phyloP scores from a whole-genome alignment of 2,329 filamentous ascomycete genomes.

The Aspergillus sp. region DNA sequence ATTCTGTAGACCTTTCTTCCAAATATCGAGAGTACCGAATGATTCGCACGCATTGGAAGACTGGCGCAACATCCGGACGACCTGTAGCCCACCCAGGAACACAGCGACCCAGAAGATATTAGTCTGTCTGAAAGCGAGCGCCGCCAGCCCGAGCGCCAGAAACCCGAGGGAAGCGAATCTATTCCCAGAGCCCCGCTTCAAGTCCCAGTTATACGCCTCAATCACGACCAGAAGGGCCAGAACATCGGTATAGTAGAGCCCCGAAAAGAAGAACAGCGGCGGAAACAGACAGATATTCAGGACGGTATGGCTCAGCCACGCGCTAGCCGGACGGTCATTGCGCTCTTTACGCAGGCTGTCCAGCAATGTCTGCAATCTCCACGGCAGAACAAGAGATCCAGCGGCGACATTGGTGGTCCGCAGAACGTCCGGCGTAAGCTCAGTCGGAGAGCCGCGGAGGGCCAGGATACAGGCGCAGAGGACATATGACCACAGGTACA shows the following conservation, averaged over 20 bases:
- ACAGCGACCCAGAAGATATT: conserved; percentile 87
- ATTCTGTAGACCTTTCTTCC: conserved; percentile 23
- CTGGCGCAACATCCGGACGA: conserved; percentile 26
- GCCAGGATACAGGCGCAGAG: conserved; percentile 15
- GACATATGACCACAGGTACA: conserved; percentile 53
- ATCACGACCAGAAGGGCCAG: conserved; percentile 70
- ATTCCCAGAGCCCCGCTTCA: conserved; percentile 23
- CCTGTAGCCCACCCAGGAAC: conserved; percentile 38
- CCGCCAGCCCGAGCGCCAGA: conserved; percentile 47
- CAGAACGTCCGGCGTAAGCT: conserved; percentile 25
- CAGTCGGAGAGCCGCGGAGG: conserved; percentile 19
- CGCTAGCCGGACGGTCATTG: conserved; percentile 20
- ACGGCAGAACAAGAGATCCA: conserved; percentile 30
- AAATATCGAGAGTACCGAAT: conserved; percentile 19
- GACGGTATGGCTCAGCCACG: conserved; percentile 39
- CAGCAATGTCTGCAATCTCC: conserved; percentile 45
- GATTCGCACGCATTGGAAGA: conserved; percentile 18
- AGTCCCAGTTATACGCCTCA: conserved; percentile 50
- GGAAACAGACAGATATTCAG: conserved; percentile 80
- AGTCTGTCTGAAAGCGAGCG: conserved; percentile 78
- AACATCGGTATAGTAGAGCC: conserved; percentile 89
- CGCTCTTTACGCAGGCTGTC: conserved; percentile 35
- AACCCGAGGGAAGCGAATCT: conserved; percentile 15
- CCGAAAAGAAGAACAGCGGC: conserved; percentile 90
- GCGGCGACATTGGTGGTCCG: conserved; percentile 31